Base-by-base conservation (phyloP, 176 grass and related monocot species). In the Oryza rufipogon region DNA sequence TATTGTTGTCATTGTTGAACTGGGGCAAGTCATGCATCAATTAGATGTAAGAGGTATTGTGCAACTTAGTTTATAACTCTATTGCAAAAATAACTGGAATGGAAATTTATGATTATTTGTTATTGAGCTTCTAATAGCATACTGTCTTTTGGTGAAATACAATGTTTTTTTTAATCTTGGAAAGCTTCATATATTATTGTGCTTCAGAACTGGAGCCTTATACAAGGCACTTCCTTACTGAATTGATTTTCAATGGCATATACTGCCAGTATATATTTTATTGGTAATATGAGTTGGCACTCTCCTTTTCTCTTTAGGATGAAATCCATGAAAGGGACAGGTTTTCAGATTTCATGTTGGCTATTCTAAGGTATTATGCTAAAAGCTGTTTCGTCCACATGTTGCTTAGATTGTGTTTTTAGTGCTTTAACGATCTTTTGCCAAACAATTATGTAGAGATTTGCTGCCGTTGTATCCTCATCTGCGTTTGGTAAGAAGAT, bases 281-380 rank as follows among this genome's bases (percentile, higher is more conserved):
- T 85, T 77, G 56, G 42, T 64, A 88, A 75, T 80, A 47, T 66
- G 33, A 81, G 36, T 66, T 89, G 38, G 75, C 22, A 48, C 22
- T 80, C 16, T 86, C 70, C 86, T 33, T 25, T 28, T 67, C 11
- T 78, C 52, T 73, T 28, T 85, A 98, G 93, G 96, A 98, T 87
- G 96, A 98, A 95, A 93, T 98, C 86, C 96, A 98, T 79, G 96
- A 98, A 90, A 93, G 96, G 85, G 96, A 98, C 88, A 95, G 89
- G 78, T 98, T 90, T 93, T 98, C 96, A 56, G 96, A 98, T 93
- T 98, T 98, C 82, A 94, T 92, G 83, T 86, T 98, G 77, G 64
- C 93, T 82, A 98, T 98, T 90, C 74, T 98, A 84, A 98, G 96
- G 96, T 98, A 93, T 64, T 66, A 64, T 36, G 28, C 46, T 52